Evolutionary conservation across 345 rosid genomes (phyloP), one percentile per base, ranked within the genome.

Genomic region (Heritiera littoralis): DNA sequence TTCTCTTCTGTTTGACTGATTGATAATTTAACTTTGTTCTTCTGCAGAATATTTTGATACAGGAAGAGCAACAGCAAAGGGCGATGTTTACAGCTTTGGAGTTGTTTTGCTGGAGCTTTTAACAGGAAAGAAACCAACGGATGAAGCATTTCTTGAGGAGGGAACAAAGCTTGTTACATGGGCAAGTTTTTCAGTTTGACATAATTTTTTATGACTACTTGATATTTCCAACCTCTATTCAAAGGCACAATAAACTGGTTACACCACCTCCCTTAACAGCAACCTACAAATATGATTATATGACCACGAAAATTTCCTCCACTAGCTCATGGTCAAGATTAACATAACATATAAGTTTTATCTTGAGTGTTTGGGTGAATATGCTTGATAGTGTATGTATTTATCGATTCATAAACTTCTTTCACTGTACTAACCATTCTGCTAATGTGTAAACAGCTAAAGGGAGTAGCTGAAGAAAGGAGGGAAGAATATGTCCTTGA

Each of bases 141-240:
- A 92, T 83, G 97, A 93, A 87, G 80, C 86, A n/a, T 93, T 93
- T 77, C 74, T 89, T 13, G 95, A 95, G 87, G 94, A 91, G 77
- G 97, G 97, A 80, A 92, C 96, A 69, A 95, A 92, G 83, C 95
- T 93, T 75, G 97, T 91, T 43, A 89, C 98, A 65, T 93, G 97
- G 99, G 97, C 89, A 85, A 81, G 75, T 86, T 56, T 20, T 40
- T 9, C 9, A 15, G n/a, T 56, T 12, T n/a, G n/a, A n/a, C n/a
- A n/a, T n/a, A n/a, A n/a, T n/a, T n/a, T n/a, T n/a, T 55, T 17
- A 10, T 49, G 11, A 49, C 15, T 52, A 52, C 58, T 52, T 4
- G 58, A 14, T 52, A 15, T 14, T 15, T 18, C 5, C 58, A 14
- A 52, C n/a, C 58, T 52, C n/a, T 5, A 4, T 15, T 52, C n/a